Conservation (phyloP, 225 moss, liverwort and hornwort genomes). For the Ulota crispa region DNA sequence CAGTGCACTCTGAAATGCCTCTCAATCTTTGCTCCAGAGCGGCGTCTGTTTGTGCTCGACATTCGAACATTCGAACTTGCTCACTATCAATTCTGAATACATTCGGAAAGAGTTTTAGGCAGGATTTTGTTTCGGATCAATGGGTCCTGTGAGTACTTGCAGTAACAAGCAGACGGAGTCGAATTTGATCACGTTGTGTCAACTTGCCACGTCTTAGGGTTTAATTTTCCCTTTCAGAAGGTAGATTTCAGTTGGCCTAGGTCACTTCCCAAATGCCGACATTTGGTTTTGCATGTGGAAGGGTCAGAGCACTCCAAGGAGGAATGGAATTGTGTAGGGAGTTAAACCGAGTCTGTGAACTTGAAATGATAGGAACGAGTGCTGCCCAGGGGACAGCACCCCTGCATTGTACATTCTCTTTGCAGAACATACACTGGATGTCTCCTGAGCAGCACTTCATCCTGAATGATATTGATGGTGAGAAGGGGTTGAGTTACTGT, state of each 20-base stretch:
- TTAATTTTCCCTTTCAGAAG: neutral
- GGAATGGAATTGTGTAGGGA: neutral
- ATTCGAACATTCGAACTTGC: neutral
- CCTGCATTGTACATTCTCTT: neutral
- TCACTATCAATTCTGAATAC: neutral
- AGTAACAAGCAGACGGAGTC: neutral
- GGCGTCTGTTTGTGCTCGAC: neutral
- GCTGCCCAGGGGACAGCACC: neutral
- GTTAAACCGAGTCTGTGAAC: neutral
- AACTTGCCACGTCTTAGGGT: neutral
- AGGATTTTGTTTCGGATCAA: neutral
- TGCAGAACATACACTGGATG: neutral
- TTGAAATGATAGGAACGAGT: neutral
- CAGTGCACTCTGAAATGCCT: neutral
- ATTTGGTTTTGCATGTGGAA: neutral
- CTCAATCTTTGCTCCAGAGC: neutral
- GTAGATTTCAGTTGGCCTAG: neutral
- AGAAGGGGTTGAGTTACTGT: neutral
- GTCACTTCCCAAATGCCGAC: neutral
- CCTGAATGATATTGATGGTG: neutral
- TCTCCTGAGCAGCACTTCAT: neutral
- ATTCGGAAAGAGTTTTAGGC: neutral
- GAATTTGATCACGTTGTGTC: conserved; percentile 8
- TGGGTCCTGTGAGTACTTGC: neutral
- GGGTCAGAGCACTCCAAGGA: neutral